Base-by-base conservation (phyloP, 768 basidiomycete species). In the Rossbeevera mucosa region DNA sequence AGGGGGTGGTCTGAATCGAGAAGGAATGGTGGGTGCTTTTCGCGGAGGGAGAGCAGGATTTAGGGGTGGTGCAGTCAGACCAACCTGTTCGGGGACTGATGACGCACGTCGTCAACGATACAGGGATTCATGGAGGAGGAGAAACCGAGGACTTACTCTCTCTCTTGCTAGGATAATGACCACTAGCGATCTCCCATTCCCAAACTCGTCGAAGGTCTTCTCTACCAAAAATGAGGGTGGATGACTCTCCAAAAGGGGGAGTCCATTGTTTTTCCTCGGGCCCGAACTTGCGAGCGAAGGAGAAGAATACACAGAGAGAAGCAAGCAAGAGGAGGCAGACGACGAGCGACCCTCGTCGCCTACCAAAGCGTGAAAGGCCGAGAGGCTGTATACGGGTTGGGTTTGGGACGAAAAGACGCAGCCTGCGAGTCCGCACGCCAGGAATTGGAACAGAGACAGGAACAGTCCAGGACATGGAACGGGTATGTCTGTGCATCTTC, bases 131-230 rank as follows among this genome's bases (percentile, higher is more conserved):
- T n/a, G n/a, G n/a, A n/a, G n/a, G n/a, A n/a, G n/a, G n/a, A n/a
- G n/a, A n/a, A n/a, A 47, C 5, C 9, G 21, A 51, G 28, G 50
- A 78, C 89, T 64, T 70, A 92, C 94, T 80, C 60, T 78, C 76
- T 51, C 81, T 78, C 49, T 80, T 77, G 70, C 90, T 94, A 8
- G 95, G 95, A 74, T 93, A 93, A 71, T 96, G 94, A 1, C 96
- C 96, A 56, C 91, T 90, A 28, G 82, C 74, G 51, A 98, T 80
- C 71, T 99, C 95, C 94, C 94, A 98, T 54, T 85, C 76, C 94
- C 94, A 98, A 69, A 99, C 90, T 51, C 86, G 78, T 62, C 88
- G 89, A 38, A 96, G 66, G 63, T 97, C 93, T 52, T 88, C 82
- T 44, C 85, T 76, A 51, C 76, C 75, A 63, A 80, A 92, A 30